Percentiles rank a stretch among this genome's conserved stretches.
These are phyloP conservation scores for Dryas octopetala DNA, from an alignment of 306 rosid species.

Conservation along the genomic window DNA sequence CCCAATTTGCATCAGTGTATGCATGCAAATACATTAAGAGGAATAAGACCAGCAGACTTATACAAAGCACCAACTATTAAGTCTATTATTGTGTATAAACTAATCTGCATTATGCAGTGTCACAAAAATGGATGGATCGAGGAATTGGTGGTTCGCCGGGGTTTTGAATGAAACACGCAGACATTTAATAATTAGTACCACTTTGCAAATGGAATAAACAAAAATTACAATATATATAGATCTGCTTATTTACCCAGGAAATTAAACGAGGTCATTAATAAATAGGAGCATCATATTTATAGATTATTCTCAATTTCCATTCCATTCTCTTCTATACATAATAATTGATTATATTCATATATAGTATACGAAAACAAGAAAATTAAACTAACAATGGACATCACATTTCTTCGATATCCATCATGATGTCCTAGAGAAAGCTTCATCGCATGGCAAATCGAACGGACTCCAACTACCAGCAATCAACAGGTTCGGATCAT, in stretches of 20 bases:
- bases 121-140: no score
- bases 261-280: neutral
- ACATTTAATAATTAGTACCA: neutral
- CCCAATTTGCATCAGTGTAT: no score
- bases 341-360: neutral
- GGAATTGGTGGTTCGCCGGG: no score
- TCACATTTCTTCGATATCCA: neutral
- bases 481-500: conserved; percentile 47
- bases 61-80: no score
- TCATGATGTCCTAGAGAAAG: conserved; percentile 48
- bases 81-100: no score
- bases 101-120: no score
- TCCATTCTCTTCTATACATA: conserved; percentile 32
- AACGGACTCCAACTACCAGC: conserved; percentile 67
- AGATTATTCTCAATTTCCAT: conserved; percentile 17
- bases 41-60: no score
- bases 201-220: neutral
- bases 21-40: no score
- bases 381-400: conserved; percentile 23
- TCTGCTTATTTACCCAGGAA: no score
- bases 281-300: neutral
- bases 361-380: conserved; percentile 15
- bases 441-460: conserved; percentile 57
- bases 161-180: neutral
- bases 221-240: neutral